phyloP scores from a whole-genome alignment of 352 stramenopile species.

The Peronosclerospora sorghi region DNA sequence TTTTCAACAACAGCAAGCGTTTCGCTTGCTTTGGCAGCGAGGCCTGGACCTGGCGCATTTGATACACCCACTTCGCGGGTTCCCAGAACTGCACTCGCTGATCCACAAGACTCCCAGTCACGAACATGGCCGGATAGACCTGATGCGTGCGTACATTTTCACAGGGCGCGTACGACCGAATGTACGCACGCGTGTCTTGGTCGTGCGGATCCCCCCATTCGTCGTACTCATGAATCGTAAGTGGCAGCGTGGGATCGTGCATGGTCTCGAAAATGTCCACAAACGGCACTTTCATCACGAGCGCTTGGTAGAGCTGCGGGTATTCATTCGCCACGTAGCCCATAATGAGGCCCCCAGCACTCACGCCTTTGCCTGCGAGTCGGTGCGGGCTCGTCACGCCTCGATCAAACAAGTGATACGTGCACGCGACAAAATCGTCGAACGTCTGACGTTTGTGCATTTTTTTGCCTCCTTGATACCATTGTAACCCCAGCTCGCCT shows the following conservation, averaged over 20 bases:
- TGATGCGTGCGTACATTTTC: conserved; percentile 45
- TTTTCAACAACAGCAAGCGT: conserved; percentile 46
- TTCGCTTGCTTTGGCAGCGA: conserved; percentile 16
- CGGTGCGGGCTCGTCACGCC: conserved; percentile 48
- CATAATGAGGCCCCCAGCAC: conserved; percentile 81
- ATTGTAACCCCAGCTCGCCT: conserved; percentile 75
- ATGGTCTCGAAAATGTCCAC: conserved; percentile 84
- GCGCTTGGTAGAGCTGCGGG: conserved; percentile 54
- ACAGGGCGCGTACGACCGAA: conserved; percentile 71
- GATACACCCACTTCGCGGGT: conserved; percentile 76
- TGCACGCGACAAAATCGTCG: conserved; percentile 70
- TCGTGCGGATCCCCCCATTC: conserved; percentile 80
- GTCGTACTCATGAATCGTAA: conserved; percentile 89
- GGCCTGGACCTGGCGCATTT: conserved; percentile 45
- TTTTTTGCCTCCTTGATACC: conserved; percentile 77
- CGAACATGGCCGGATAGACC: conserved; percentile 68
- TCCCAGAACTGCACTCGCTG: conserved; percentile 80
- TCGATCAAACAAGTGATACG: conserved; percentile 43
- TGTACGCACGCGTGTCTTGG: conserved; percentile 41
- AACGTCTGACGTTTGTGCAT: conserved; percentile 82
- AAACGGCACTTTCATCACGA: conserved; percentile 86
- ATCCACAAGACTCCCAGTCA: conserved; percentile 78
- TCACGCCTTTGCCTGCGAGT: conserved; percentile 71
- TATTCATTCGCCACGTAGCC: conserved; percentile 79
- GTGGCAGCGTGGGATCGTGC: conserved; percentile 66